phyloP scores from a whole-genome alignment of 169 alveolate species.

The Perkinsus olseni region DNA sequence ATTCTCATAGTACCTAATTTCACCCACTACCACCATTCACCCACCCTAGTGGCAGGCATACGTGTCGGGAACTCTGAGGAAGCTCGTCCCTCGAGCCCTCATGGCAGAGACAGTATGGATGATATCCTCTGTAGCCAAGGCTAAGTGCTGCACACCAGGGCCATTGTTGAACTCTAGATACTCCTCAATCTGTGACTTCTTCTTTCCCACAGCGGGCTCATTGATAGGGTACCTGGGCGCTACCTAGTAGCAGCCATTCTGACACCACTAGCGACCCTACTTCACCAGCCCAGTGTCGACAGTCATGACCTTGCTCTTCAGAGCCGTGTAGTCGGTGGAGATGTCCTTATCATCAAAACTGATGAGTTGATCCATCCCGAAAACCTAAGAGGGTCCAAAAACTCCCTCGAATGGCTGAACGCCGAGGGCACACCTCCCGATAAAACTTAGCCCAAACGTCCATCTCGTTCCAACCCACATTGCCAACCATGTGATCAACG shows the following conservation, averaged over 20 bases:
- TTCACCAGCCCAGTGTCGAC: constrained; percentile 54
- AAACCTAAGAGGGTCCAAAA: constrained; percentile 36
- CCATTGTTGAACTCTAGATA: constrained; percentile 62
- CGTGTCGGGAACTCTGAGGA: constrained; percentile 53
- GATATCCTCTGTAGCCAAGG: constrained; percentile 48
- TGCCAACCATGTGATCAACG: constrained; percentile 64
- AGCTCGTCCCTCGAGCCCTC: constrained; percentile 56
- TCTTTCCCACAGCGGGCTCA: constrained; percentile 67
- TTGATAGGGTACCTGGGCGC: constrained; percentile 51
- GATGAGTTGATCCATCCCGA: constrained; percentile 61
- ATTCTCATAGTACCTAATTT: constrained; percentile 45
- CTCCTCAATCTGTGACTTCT: constrained; percentile 59
- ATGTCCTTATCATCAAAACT: constrained; percentile 60
- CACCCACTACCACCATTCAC: neutral
- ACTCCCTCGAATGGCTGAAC: neutral
- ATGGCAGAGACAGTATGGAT: constrained; percentile 40
- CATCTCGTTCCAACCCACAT: constrained; percentile 60
- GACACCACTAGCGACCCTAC: neutral
- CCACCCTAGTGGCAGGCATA: neutral
- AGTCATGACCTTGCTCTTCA: constrained; percentile 58
- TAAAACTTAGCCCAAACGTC: constrained; percentile 56
- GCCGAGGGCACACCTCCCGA: neutral
- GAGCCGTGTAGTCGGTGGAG: constrained; percentile 61
- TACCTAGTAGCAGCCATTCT: too few relatives aligned
- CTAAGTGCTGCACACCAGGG: constrained; percentile 66